phyloP scores from a whole-genome alignment of 257 asterid species.

The Petunia secreta region DNA sequence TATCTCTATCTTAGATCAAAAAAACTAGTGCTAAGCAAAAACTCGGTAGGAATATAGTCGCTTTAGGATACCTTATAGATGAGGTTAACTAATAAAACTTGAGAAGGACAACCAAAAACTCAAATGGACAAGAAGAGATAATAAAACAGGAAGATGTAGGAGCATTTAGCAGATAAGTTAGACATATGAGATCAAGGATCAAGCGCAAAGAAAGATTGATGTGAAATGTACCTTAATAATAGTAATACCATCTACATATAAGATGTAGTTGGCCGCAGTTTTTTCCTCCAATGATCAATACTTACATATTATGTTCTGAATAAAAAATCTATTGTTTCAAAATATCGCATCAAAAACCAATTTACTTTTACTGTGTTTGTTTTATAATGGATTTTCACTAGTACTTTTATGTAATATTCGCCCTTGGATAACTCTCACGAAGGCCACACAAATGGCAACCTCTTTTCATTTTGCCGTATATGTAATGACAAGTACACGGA shows the following conservation, averaged over 20 bases:
- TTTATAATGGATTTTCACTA: background rate
- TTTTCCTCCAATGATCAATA: background rate
- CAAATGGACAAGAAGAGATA: background rate
- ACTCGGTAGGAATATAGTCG: background rate
- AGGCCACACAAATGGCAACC: background rate
- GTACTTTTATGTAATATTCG: background rate
- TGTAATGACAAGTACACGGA: conserved; percentile 21
- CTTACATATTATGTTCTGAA: conserved; percentile 10
- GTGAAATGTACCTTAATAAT: conserved; percentile 19
- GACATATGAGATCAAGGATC: background rate
- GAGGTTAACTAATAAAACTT: background rate
- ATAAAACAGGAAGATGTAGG: background rate
- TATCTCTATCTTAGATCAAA: background rate
- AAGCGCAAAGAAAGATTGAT: background rate
- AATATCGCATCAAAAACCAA: background rate
- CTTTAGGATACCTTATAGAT: background rate
- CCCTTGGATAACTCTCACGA: background rate
- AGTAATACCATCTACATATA: background rate
- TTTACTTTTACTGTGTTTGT: background rate
- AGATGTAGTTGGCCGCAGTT: background rate
- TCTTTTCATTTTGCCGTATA: background rate
- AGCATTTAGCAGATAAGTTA: background rate
- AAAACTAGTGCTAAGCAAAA: background rate
- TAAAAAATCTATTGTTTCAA: conserved; percentile 12
- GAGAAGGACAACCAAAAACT: background rate